A percentile compares a stretch with the other conserved stretches of the same genome.
These are phyloP conservation scores for Theobroma cacao DNA, from an alignment of 345 rosid species.

Conservation along the genomic window DNA sequence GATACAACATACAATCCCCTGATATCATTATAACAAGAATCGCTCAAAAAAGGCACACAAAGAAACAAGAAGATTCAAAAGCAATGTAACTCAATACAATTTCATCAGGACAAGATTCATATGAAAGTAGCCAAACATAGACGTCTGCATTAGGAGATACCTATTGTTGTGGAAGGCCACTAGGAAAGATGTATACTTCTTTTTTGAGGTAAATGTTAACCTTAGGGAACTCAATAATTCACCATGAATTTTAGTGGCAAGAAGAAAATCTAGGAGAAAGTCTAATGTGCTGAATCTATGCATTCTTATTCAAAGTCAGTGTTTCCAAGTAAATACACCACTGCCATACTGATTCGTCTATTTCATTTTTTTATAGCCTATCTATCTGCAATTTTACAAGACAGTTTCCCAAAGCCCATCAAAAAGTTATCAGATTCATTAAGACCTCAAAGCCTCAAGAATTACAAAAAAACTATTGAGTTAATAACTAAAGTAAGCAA, in stretches of 20 bases:
- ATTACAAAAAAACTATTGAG: background rate
- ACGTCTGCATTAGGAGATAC: background rate
- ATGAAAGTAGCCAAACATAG: background rate
- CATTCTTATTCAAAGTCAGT: background rate
- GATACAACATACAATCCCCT: background rate
- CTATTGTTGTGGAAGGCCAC: background rate
- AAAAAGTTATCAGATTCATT: background rate
- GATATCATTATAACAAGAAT: background rate
- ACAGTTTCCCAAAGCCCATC: background rate
- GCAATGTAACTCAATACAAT: background rate
- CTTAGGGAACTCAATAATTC: background rate
- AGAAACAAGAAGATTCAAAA: background rate
- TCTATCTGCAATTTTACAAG: background rate
- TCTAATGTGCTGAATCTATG: background rate
- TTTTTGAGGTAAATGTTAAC: background rate
- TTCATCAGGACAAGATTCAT: background rate
- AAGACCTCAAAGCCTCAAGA: background rate
- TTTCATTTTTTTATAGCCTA: background rate
- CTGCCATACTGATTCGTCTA: background rate
- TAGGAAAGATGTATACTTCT: background rate
- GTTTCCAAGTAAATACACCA: background rate
- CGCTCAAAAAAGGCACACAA: background rate
- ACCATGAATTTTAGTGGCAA: background rate
- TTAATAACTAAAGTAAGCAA: background rate
- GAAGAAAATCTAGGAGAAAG: background rate